These are phyloP conservation scores for Aspergillus ostianus DNA, from an alignment of 495 filamentous ascomycete genomes.

Conservation along the genomic window DNA sequence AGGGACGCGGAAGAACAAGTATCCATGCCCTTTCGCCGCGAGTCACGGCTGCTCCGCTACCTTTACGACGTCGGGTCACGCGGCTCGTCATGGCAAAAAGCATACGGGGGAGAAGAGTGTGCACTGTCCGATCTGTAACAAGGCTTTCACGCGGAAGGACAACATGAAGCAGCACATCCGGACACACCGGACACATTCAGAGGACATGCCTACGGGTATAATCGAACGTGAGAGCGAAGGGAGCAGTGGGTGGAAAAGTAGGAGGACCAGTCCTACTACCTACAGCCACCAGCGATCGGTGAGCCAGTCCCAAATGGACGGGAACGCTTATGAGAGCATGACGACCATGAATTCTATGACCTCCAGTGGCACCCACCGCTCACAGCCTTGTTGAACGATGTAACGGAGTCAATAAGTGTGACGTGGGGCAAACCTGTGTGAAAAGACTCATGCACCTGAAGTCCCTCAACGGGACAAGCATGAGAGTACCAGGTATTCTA, in stretches of 20 bases:
- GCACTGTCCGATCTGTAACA: slow-evolving; percentile 82
- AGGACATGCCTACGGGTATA: slow-evolving; percentile 32
- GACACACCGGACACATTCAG: slow-evolving; percentile 61
- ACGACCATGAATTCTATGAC: slow-evolving; percentile 11
- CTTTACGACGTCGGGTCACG: slow-evolving; percentile 95
- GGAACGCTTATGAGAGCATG: slow-evolving; percentile 11
- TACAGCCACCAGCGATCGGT: slow-evolving; percentile 28
- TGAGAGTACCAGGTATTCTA: not conserved
- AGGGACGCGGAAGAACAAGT: slow-evolving; percentile 49
- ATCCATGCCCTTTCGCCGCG: slow-evolving; percentile 56
- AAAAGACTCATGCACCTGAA: not conserved
- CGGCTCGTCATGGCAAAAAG: slow-evolving; percentile 94
- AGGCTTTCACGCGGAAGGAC: slow-evolving; percentile 93
- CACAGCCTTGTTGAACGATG: slow-evolving; percentile 7
- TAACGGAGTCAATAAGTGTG: slow-evolving; percentile 9
- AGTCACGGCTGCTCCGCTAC: slow-evolving; percentile 72
- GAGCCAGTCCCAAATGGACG: slow-evolving; percentile 24
- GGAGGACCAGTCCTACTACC: slow-evolving; percentile 9
- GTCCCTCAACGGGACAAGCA: not conserved
- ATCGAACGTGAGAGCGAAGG: slow-evolving; percentile 28
- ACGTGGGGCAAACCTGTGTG: not conserved
- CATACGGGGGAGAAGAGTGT: slow-evolving; percentile 96
- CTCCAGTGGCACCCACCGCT: slow-evolving; percentile 10
- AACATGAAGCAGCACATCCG: slow-evolving; percentile 98
- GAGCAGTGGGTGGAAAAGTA: slow-evolving; percentile 14